These are phyloP conservation scores for Venturia carpophila DNA, from an alignment of 2,329 filamentous ascomycete species.

Conservation along the genomic window DNA sequence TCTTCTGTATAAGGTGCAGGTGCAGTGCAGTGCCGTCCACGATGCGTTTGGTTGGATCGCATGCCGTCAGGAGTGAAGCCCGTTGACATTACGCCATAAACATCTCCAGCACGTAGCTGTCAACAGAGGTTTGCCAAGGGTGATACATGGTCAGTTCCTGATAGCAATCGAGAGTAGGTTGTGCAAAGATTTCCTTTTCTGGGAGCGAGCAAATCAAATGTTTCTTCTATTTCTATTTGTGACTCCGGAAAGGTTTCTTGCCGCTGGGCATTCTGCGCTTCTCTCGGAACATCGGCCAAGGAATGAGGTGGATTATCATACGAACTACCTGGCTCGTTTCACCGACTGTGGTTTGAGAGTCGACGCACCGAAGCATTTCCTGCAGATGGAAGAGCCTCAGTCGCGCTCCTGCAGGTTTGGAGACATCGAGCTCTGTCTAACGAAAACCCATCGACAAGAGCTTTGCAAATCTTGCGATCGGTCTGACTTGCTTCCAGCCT, in stretches of 20 bases:
- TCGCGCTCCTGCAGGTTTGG: constrained; percentile 3
- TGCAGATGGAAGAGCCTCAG: constrained; percentile 5
- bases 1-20: background rate
- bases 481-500: background rate
- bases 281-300: constrained; percentile 2
- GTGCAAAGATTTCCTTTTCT: constrained; percentile 3
- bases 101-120: background rate
- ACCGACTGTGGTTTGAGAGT: background rate
- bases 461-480: constrained; percentile 10
- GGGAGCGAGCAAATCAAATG: background rate
- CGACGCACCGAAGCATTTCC: background rate
- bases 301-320: background rate
- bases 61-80: background rate
- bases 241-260: constrained; percentile 6
- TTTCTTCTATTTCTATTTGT: constrained; percentile 10
- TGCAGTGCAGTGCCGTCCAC: background rate
- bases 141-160: background rate
- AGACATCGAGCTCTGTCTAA: background rate
- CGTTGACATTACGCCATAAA: background rate
- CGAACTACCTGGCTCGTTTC: background rate
- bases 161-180: background rate
- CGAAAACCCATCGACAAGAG: background rate
- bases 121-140: background rate
- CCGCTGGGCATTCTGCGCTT: background rate
- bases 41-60: background rate